Conservation (phyloP, 257 asterid species). For the Galeopsis tetrahit region DNA sequence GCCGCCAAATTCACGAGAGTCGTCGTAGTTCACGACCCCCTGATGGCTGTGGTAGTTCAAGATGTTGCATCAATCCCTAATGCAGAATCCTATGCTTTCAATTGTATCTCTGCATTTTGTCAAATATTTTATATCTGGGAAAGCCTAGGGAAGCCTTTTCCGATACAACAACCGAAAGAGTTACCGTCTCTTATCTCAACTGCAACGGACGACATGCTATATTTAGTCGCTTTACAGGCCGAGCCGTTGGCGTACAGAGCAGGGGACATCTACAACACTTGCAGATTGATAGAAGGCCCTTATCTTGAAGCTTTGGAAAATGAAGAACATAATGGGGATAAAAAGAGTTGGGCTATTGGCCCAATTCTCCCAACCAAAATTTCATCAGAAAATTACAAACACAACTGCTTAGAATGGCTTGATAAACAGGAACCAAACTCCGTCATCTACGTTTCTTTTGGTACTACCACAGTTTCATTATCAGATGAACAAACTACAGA, state of each 20-base stretch:
- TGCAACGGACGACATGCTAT: background rate
- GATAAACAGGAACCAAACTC: slow-evolving; percentile 39
- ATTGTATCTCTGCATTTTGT: slow-evolving; percentile 46
- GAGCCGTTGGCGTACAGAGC: slow-evolving; percentile 29
- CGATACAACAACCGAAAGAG: slow-evolving; percentile 16
- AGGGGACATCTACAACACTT: slow-evolving; percentile 50
- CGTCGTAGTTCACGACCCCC: slow-evolving; percentile 46
- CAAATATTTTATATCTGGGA: slow-evolving; percentile 1
- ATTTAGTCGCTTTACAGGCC: slow-evolving; percentile 26
- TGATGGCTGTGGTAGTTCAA: slow-evolving; percentile 53
- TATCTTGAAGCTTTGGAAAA: slow-evolving; percentile 33
- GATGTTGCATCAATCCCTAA: slow-evolving; percentile 47
- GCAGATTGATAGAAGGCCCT: slow-evolving; percentile 46
- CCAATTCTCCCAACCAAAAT: slow-evolving; percentile 42
- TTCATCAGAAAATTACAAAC: background rate
- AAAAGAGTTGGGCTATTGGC: slow-evolving; percentile 49
- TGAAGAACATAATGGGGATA: slow-evolving; percentile 26
- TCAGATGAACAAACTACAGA: slow-evolving; percentile 41
- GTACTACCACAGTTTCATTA: slow-evolving; percentile 42
- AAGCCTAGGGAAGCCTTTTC: slow-evolving; percentile 30
- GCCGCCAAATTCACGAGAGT: slow-evolving; percentile 38
- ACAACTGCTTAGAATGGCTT: slow-evolving; percentile 41
- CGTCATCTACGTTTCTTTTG: slow-evolving; percentile 39
- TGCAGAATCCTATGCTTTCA: slow-evolving; percentile 56
- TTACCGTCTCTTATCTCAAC: slow-evolving; percentile 33